Percentiles rank a stretch among this genome's conserved stretches.
phyloP scores from a whole-genome alignment of 106 monocot species.

The Platanthera zijinensis region DNA sequence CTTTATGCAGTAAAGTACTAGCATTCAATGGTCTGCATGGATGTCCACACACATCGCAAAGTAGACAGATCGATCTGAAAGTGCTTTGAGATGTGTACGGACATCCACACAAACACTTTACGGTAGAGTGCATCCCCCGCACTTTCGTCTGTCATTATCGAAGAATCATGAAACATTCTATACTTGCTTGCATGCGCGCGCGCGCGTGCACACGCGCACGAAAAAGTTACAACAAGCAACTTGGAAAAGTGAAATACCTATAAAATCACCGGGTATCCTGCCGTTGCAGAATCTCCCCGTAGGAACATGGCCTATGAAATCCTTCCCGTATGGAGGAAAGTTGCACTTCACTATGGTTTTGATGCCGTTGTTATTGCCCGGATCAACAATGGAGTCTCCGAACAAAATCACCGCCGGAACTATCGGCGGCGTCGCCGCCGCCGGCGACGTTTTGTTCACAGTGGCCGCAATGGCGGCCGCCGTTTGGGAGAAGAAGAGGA shows the following conservation, averaged over 20 bases:
- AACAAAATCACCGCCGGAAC: conserved; percentile 54
- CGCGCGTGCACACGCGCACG: no score
- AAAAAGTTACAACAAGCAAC: no score
- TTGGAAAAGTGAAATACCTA: conserved; percentile 19
- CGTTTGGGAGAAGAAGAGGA: background rate
- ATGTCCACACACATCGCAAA: no score
- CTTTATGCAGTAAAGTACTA: no score
- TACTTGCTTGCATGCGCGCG: no score
- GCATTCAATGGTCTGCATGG: no score
- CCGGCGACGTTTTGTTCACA: background rate
- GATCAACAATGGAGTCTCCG: conserved; percentile 77
- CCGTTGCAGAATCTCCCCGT: conserved; percentile 83
- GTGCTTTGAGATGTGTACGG: no score
- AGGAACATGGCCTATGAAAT: conserved; percentile 48
- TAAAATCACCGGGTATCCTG: conserved; percentile 51
- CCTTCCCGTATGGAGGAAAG: conserved; percentile 66
- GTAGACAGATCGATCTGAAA: no score
- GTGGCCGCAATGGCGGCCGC: background rate
- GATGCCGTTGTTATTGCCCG: conserved; percentile 76
- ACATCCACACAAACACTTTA: no score
- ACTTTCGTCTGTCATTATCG: no score
- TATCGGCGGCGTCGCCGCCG: background rate
- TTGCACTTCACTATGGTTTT: conserved; percentile 50
- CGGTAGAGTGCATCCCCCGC: no score
- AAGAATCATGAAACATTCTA: no score